Evolutionary conservation across 768 basidiomycete species (phyloP).

Genomic region (Suillus hirtellus): DNA sequence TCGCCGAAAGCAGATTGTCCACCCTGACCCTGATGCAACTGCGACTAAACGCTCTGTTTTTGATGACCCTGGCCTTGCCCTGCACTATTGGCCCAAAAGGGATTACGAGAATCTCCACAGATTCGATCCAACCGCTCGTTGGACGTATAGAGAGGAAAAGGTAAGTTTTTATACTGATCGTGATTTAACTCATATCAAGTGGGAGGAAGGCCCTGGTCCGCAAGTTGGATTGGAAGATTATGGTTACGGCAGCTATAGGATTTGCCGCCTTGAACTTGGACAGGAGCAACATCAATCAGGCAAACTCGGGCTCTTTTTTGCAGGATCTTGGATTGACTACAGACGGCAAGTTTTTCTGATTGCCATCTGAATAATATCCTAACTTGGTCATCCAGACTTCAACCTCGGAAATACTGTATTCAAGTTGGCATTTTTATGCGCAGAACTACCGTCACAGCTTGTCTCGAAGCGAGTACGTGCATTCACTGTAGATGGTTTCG

Average conservation of each 20-base stretch:
- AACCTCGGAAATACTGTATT: conserved; percentile 58
- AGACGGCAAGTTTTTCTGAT: conserved; percentile 33
- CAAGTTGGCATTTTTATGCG: conserved; percentile 49
- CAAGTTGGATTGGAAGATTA: conserved; percentile 63
- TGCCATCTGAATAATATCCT: conserved; percentile 1
- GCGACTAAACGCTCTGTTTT: conserved; percentile 54
- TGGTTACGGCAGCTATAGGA: conserved; percentile 55
- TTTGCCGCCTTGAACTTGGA: conserved; percentile 60
- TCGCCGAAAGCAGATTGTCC: conserved; percentile 1
- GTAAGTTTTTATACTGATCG: conserved; percentile 22
- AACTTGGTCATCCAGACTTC: conserved; percentile 39
- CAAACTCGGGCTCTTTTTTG: conserved; percentile 61
- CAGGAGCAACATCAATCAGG: conserved; percentile 54
- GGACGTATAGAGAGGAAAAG: conserved; percentile 59
- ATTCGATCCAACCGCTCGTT: conserved; percentile 57
- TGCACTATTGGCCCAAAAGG: conserved; percentile 46
- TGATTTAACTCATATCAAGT: conserved; percentile 1
- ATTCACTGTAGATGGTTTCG: not conserved
- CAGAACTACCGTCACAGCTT: conserved; percentile 64
- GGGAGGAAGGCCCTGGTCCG: conserved; percentile 43
- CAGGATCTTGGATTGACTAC: conserved; percentile 55
- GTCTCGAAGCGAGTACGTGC: conserved; percentile 54
- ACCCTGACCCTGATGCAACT: conserved; percentile 35
- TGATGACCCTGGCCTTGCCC: conserved; percentile 48
- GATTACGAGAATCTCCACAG: conserved; percentile 57